Evolutionary conservation across 1,139 yeast genomes (phyloP).

Genomic region (Saccharomyces hybrid): DNA sequence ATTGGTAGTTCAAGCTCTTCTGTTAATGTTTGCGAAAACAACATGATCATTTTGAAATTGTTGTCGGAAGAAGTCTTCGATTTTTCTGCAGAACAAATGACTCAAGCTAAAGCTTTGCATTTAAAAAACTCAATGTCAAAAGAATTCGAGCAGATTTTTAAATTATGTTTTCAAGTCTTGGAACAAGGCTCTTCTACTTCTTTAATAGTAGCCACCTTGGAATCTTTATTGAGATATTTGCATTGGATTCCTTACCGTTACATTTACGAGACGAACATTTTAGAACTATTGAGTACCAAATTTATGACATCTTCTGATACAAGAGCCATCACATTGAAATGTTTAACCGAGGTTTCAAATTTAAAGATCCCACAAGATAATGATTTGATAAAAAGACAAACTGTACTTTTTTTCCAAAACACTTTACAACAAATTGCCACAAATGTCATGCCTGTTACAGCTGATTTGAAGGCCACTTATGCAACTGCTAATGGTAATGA

Average conservation of each 20-base stretch:
- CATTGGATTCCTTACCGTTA: slow-evolving; percentile 93
- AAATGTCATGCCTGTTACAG: slow-evolving; percentile 61
- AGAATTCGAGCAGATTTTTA: slow-evolving; percentile 89
- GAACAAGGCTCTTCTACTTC: slow-evolving; percentile 82
- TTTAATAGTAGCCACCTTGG: slow-evolving; percentile 74
- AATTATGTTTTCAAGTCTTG: slow-evolving; percentile 84
- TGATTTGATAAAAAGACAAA: slow-evolving; percentile 38
- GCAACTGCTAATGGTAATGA: slow-evolving; percentile 70
- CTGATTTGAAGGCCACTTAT: slow-evolving; percentile 69
- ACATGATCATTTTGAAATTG: slow-evolving; percentile 83
- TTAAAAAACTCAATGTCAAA: slow-evolving; percentile 78
- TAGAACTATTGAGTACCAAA: slow-evolving; percentile 62
- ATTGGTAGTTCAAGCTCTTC: slow-evolving; percentile 79
- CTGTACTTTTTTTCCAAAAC: slow-evolving; percentile 61
- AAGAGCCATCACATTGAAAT: slow-evolving; percentile 77
- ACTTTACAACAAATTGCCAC: slow-evolving; percentile 62
- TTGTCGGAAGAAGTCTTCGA: slow-evolving; percentile 95
- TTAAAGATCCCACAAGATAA: slow-evolving; percentile 58
- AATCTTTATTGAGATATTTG: slow-evolving; percentile 73
- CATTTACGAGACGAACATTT: slow-evolving; percentile 78
- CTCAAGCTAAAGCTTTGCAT: slow-evolving; percentile 84
- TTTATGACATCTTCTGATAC: slow-evolving; percentile 75
- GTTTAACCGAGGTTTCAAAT: slow-evolving; percentile 82
- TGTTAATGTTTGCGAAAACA: slow-evolving; percentile 91
- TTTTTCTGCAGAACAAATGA: slow-evolving; percentile 87